phyloP scores from a whole-genome alignment of 2,329 filamentous ascomycete genomes.

The Metarhizium humberi region DNA sequence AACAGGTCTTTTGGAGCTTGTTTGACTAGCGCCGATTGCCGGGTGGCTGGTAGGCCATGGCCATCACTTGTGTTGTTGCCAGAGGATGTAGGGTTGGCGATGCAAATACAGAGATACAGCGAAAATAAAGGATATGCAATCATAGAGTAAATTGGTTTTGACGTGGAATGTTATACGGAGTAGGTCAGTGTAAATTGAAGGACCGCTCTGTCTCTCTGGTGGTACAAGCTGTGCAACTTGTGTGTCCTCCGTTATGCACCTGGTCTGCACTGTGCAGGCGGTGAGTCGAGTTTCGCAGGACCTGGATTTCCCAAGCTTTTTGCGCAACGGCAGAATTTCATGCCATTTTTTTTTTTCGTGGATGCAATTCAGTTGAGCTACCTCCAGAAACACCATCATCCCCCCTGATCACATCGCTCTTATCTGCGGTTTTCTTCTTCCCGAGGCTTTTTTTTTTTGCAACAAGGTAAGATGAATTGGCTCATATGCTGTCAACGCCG shows the following conservation, averaged over 20 bases:
- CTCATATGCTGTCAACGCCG: not conserved
- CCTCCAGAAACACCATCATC: not conserved
- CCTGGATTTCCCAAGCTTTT: slow-evolving; percentile 2
- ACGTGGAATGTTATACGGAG: too few relatives aligned
- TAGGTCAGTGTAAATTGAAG: too few relatives aligned
- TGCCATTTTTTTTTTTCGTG: slow-evolving; percentile 1
- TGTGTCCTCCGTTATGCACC: not conserved
- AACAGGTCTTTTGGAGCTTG: too few relatives aligned
- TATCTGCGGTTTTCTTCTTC: not conserved
- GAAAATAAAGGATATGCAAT: too few relatives aligned
- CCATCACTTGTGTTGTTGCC: too few relatives aligned
- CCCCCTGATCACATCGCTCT: not conserved
- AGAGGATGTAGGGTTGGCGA: too few relatives aligned
- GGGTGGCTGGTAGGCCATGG: too few relatives aligned
- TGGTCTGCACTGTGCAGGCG: not conserved
- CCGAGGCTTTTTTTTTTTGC: not conserved
- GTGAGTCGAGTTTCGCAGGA: slow-evolving; percentile 2
- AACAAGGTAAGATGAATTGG: not conserved
- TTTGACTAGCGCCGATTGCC: too few relatives aligned
- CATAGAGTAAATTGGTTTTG: too few relatives aligned
- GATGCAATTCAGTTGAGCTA: not conserved
- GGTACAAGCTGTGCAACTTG: too few relatives aligned
- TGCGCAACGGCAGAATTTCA: slow-evolving; percentile 6
- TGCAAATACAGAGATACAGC: too few relatives aligned
- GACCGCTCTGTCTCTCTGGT: too few relatives aligned